A percentile compares a stretch with the other conserved stretches of the same genome.
These are phyloP conservation scores for Lavandula angustifolia DNA, from an alignment of 257 asterid species.

Conservation along the genomic window DNA sequence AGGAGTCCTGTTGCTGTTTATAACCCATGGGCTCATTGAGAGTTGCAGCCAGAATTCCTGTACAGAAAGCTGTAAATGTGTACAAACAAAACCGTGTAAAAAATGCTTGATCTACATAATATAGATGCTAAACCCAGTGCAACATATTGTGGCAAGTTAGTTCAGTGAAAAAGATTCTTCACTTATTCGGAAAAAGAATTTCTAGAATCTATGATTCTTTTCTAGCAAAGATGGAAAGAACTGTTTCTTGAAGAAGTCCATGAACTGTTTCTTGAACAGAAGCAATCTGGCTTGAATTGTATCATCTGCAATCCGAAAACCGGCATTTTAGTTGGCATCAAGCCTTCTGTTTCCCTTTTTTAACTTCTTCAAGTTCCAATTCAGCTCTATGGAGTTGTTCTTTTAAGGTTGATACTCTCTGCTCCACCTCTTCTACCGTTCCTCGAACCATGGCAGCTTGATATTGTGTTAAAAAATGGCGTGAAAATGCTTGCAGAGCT, in stretches of 20 bases:
- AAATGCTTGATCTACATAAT: constrained; percentile 17
- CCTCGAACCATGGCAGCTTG: constrained; percentile 60
- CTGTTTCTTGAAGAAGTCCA: not conserved
- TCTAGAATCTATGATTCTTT: constrained; percentile 8
- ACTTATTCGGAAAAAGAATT: constrained; percentile 34
- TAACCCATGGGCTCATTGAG: constrained; percentile 42
- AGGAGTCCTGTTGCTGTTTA: constrained; percentile 70
- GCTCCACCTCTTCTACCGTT: constrained; percentile 64
- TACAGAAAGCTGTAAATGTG: not conserved
- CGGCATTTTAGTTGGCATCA: constrained; percentile 31
- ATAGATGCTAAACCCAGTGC: constrained; percentile 16
- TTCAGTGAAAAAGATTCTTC: constrained; percentile 21
- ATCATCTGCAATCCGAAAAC: not conserved
- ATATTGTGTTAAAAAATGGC: constrained; percentile 57
- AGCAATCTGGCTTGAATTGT: not conserved
- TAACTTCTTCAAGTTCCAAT: constrained; percentile 57
- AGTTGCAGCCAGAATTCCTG: not conserved
- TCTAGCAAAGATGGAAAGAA: constrained; percentile 1
- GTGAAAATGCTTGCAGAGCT: constrained; percentile 71
- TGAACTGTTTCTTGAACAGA: not conserved
- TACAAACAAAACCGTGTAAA: not conserved
- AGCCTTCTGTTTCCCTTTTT: constrained; percentile 70
- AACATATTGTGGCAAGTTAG: not conserved
- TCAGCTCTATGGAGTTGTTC: constrained; percentile 66
- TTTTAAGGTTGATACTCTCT: constrained; percentile 55